These are phyloP conservation scores for Solanum dulcamara DNA, from an alignment of 257 asterid species.

Conservation along the genomic window DNA sequence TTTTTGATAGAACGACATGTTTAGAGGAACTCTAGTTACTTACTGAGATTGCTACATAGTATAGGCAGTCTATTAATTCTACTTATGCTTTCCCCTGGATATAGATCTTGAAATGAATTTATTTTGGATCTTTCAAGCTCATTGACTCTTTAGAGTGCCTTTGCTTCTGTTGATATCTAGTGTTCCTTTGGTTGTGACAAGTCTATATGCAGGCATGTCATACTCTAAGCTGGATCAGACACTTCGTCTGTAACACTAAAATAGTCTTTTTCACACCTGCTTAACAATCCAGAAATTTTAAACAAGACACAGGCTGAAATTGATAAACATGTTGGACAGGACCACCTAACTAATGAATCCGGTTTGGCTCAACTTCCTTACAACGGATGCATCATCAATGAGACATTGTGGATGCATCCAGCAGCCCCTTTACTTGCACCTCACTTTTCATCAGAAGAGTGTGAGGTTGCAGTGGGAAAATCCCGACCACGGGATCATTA, in stretches of 20 bases:
- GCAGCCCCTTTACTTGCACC: conserved; percentile 40
- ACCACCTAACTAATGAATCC: conserved; percentile 3
- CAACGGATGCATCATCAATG: conserved; percentile 35
- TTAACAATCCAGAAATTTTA: too few relatives aligned
- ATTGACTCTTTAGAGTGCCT: too few relatives aligned
- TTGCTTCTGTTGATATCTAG: too few relatives aligned
- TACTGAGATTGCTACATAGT: not conserved
- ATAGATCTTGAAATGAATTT: not conserved
- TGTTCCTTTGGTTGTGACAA: too few relatives aligned
- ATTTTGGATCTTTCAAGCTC: not conserved
- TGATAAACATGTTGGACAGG: conserved; percentile 6
- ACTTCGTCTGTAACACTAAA: too few relatives aligned
- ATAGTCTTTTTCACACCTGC: too few relatives aligned
- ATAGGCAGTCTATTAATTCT: not conserved
- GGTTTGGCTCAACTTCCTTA: conserved; percentile 29
- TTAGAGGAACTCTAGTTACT: not conserved
- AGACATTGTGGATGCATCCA: conserved; percentile 47
- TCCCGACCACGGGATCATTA: conserved; percentile 17
- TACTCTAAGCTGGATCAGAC: too few relatives aligned
- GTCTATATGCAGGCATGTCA: too few relatives aligned
- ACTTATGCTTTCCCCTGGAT: not conserved
- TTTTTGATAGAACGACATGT: not conserved
- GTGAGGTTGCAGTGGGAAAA: conserved; percentile 45
- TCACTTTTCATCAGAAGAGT: conserved; percentile 42
- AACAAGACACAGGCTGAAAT: too few relatives aligned